phyloP scores from a whole-genome alignment of 768 basidiomycete genomes.

The Tylopilus sp. region DNA sequence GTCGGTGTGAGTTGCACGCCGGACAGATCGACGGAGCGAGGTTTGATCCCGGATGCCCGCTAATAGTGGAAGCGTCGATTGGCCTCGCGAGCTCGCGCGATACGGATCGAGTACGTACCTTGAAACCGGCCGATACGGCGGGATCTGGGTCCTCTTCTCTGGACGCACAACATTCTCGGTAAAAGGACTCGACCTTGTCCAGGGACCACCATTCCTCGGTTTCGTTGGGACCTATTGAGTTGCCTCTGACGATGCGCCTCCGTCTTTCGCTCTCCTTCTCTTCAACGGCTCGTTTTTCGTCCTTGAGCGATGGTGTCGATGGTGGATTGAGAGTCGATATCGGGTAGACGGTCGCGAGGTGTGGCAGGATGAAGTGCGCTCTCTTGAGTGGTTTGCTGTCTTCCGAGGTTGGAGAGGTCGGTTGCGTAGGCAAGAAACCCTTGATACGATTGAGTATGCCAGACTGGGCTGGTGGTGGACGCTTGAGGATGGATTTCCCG shows the following conservation, averaged over 20 bases:
- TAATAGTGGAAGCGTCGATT: constrained; percentile 18
- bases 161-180: constrained; percentile 78
- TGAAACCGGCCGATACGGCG: constrained; percentile 64
- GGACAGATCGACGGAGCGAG: constrained; percentile 77
- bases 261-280: constrained; percentile 70
- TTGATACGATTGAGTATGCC: constrained; percentile 73
- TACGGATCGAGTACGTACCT: constrained; percentile 40
- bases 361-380: constrained; percentile 88
- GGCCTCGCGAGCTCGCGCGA: not conserved
- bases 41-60: constrained; percentile 52
- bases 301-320: constrained; percentile 69
- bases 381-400: constrained; percentile 69
- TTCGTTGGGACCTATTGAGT: constrained; percentile 34
- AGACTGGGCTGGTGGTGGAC: constrained; percentile 62
- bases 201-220: constrained; percentile 78
- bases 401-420: constrained; percentile 23
- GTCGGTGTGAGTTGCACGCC: constrained; percentile 69
- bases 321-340: constrained; percentile 85
- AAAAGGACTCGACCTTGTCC: constrained; percentile 82
- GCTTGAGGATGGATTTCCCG: constrained; percentile 80
- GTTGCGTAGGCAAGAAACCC: constrained; percentile 66
- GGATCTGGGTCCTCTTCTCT: constrained; percentile 69
- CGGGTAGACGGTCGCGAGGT: constrained; percentile 85
- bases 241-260: constrained; percentile 59
- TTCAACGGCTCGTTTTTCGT: constrained; percentile 80